Base-by-base conservation (phyloP, 306 rosid genomes). In the Cucurbita ficifolia region DNA sequence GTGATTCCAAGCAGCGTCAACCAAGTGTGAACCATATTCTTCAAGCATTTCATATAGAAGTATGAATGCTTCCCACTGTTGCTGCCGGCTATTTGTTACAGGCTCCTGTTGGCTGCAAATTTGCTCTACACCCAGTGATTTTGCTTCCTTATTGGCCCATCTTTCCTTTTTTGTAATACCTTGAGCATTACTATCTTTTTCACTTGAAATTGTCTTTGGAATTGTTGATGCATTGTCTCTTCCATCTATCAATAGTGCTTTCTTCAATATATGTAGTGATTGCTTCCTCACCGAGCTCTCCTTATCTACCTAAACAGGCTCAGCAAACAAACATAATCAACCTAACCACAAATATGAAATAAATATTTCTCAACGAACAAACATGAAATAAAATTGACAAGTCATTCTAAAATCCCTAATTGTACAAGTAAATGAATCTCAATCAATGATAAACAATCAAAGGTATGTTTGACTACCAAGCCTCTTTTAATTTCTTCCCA, bases 1-100 rank as follows among this genome's bases (percentile, higher is more conserved):
- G 81, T 84, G 90, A 79, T 88, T 86, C 98, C 98, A 93, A 54
- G 97, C 98, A 65, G 98, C 98, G 83, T 93, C 97, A 87, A 93
- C 92, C 80, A 93, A 85, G 85, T 93, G 98, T 75, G 94, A 90
- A 68, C 97, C 98, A 86, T 84, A 93, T 82, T 90, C 98, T 83
- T 93, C 98, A 71, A 93, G 98, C 97, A 93, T 93, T 80, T 93
- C 98, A 77, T 93, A 90, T 52, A 93, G 76, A 77, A 93, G 92
- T 46, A 90, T 82, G 74, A 90, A 93, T 33, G 90, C 98, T 75
- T 85, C 90, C 97, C 98, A 93, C 73, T 80, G 83, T 75, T 87
- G 88, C 83, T 84, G 88, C 82, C 79, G 82, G 81, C 83, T 76
- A 80, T 82, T 80, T 46, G 79, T 79, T 69, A 70, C 72, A 73